These are phyloP conservation scores for Dillenia turbinata DNA, from an alignment of 164 flowering plant species.

Conservation along the genomic window DNA sequence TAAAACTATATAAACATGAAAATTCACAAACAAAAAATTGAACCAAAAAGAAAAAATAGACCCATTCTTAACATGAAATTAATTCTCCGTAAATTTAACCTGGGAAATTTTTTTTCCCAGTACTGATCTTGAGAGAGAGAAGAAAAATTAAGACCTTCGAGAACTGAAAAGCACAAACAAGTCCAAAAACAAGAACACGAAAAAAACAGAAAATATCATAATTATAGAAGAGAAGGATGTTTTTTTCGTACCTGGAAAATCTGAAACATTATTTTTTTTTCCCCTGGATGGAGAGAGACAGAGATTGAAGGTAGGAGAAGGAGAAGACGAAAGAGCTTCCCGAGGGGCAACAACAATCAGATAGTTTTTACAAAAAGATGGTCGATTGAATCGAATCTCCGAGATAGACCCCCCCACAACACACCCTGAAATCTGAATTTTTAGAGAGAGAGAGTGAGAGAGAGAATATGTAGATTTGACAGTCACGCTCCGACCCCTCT, in stretches of 20 bases:
- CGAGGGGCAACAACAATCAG: constrained; percentile 1
- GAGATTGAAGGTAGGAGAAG: constrained; percentile 5
- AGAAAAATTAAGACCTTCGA: background rate
- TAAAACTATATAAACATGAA: background rate
- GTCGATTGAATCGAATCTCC: constrained; percentile 28
- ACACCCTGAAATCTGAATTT: constrained; percentile 11
- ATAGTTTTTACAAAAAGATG: constrained; percentile 8
- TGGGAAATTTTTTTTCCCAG: background rate
- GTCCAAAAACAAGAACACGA: background rate
- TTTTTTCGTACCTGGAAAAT: constrained; percentile 27
- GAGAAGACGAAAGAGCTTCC: constrained; percentile 10
- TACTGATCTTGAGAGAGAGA: background rate
- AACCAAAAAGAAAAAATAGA: background rate
- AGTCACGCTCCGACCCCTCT: background rate
- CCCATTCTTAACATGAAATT: background rate
- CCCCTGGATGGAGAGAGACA: constrained; percentile 10
- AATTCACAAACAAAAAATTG: background rate
- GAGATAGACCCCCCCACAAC: background rate
- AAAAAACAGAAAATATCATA: background rate
- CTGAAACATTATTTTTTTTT: constrained; percentile 16
- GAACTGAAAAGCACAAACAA: background rate
- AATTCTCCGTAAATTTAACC: background rate
- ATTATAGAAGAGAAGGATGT: background rate
- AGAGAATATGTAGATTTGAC: too few species aligned
- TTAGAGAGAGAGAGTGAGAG: background rate